A percentile compares a stretch with the other conserved stretches of the same genome.
phyloP scores from a whole-genome alignment of 1,139 yeast species.

The Nakaseomyces sp. region DNA sequence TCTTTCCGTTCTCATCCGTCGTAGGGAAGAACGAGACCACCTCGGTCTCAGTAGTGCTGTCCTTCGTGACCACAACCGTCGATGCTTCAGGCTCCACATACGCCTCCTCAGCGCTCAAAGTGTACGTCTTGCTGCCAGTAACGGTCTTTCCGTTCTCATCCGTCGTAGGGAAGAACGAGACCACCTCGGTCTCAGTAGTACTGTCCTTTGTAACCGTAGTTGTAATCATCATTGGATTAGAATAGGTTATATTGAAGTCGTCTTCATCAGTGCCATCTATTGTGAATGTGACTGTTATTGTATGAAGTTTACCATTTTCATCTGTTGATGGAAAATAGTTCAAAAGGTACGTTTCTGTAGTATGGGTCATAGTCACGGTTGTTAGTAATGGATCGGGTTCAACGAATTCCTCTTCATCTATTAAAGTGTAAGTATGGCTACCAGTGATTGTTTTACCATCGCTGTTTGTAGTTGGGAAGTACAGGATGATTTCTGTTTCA shows the following conservation, averaged over 20 bases:
- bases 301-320: too few relatives aligned
- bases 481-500: background rate
- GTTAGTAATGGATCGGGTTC: background rate
- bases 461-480: background rate
- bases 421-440: background rate
- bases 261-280: too few relatives aligned
- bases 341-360: too few relatives aligned
- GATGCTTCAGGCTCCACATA: background rate
- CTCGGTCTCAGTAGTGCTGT: background rate
- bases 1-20: too few relatives aligned
- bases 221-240: background rate
- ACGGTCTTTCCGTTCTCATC: background rate
- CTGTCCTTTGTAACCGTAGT: background rate
- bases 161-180: background rate
- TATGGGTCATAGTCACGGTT: too few relatives aligned
- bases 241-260: too few relatives aligned
- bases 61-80: background rate
- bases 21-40: background rate
- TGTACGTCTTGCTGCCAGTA: background rate
- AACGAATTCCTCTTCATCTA: too few relatives aligned
- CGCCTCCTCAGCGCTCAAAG: background rate
- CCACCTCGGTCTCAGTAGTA: background rate
- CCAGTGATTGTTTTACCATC: background rate
- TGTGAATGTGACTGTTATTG: too few relatives aligned
- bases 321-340: too few relatives aligned